Evolutionary conservation across 164 flowering plant genomes (phyloP).

Genomic region (Tetracentron sinense): DNA sequence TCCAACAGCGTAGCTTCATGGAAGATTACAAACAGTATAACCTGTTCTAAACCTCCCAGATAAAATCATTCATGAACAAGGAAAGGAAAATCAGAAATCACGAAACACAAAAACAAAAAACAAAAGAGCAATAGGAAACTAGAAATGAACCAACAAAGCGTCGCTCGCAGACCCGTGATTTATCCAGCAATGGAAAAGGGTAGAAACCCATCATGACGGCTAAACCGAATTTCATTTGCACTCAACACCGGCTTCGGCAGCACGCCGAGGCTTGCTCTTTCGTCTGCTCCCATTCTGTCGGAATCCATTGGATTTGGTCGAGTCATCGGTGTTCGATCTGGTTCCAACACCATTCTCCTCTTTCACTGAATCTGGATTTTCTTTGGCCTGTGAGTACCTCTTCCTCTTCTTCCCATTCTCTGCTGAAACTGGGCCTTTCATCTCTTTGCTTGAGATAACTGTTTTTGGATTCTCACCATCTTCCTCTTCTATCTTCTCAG

Average conservation of each 20-base stretch:
- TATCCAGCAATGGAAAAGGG: slow-evolving; percentile 11
- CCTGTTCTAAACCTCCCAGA: slow-evolving; percentile 22
- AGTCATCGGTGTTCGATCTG: slow-evolving; percentile 35
- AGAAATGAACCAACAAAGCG: slow-evolving; percentile 22
- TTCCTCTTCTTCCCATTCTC: slow-evolving; percentile 65
- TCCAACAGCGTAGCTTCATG: slow-evolving; percentile 16
- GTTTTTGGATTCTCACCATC: slow-evolving; percentile 34
- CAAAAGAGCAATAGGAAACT: slow-evolving; percentile 15
- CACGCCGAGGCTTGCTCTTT: slow-evolving; percentile 77
- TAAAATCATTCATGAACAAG: slow-evolving; percentile 20
- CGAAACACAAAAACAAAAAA: slow-evolving; percentile 10
- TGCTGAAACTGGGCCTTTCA: slow-evolving; percentile 18
- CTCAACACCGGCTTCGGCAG: slow-evolving; percentile 79
- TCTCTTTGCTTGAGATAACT: slow-evolving; percentile 29
- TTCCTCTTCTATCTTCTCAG: slow-evolving; percentile 48
- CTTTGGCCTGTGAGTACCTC: slow-evolving; percentile 38
- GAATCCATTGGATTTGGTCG: slow-evolving; percentile 51
- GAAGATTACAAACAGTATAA: slow-evolving; percentile 25
- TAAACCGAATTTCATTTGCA: slow-evolving; percentile 45
- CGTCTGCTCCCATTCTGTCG: slow-evolving; percentile 65
- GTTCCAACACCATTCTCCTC: slow-evolving; percentile 50
- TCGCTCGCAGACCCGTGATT: slow-evolving; percentile 15
- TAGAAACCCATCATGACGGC: slow-evolving; percentile 8
- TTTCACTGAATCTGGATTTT: slow-evolving; percentile 34
- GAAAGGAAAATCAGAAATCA: slow-evolving; percentile 4